phyloP scores from a whole-genome alignment of 441 rosid species.

The Euphorbia schlechtendalii region DNA sequence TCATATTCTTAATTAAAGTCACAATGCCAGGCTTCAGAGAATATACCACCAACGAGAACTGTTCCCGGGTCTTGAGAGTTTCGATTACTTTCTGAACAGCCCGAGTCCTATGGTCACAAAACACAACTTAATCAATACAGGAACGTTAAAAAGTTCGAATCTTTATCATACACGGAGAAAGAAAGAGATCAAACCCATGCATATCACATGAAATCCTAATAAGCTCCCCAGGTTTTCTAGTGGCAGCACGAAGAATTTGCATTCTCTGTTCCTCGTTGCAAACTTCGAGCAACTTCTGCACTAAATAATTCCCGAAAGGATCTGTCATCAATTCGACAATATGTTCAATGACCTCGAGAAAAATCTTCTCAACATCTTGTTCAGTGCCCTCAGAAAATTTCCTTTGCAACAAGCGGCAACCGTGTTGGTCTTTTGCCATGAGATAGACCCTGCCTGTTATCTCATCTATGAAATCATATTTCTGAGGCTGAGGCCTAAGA shows the following conservation, averaged over 20 bases:
- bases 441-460: constrained; percentile 49
- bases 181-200: constrained; percentile 56
- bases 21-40: constrained; percentile 61
- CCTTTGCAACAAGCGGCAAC: constrained; percentile 72
- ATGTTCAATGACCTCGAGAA: constrained; percentile 58
- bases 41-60: constrained; percentile 42
- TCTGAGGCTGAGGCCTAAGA: constrained; percentile 40
- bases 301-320: constrained; percentile 76
- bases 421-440: constrained; percentile 80
- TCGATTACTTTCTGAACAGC: constrained; percentile 77
- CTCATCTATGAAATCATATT: constrained; percentile 50
- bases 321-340: constrained; percentile 72
- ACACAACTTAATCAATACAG: constrained; percentile 3
- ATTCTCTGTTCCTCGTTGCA: constrained; percentile 62
- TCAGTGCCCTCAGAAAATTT: constrained; percentile 55
- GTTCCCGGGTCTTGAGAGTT: constrained; percentile 49
- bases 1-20: constrained; percentile 61
- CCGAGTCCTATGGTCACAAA: constrained; percentile 47
- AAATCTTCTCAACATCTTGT: constrained; percentile 62
- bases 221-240: constrained; percentile 54
- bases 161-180: constrained; percentile 10
- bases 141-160: constrained; percentile 3
- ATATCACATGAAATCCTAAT: constrained; percentile 70
- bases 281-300: constrained; percentile 80
- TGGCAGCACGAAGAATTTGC: constrained; percentile 50